Evolutionary conservation across 2,329 filamentous ascomycete genomes (phyloP).

Genomic region (Amylocarpus encephaloides): DNA sequence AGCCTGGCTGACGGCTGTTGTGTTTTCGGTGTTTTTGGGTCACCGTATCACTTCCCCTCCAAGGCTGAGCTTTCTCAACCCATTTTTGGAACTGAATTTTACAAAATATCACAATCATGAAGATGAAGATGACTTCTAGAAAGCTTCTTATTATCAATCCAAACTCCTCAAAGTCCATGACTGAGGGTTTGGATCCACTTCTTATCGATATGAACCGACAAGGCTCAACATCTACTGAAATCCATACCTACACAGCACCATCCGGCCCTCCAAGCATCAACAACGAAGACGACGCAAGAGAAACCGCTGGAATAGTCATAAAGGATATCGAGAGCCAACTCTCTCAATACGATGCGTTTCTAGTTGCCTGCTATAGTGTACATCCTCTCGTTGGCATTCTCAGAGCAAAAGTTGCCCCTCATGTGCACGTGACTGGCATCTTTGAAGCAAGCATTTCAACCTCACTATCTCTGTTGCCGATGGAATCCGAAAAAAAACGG

Average conservation of each 20-base stretch:
- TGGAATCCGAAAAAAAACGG: constrained; percentile 12
- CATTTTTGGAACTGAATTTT: constrained; percentile 12
- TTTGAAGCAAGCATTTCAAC: constrained; percentile 73
- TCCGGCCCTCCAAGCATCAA: constrained; percentile 69
- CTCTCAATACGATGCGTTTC: constrained; percentile 61
- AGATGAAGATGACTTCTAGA: constrained; percentile 26
- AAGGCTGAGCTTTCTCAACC: constrained; percentile 13
- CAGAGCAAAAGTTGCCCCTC: constrained; percentile 31
- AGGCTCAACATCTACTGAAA: constrained; percentile 31
- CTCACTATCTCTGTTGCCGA: constrained; percentile 34
- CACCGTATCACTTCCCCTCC: not conserved
- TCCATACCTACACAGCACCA: constrained; percentile 62
- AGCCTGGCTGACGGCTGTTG: not conserved
- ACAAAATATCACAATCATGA: constrained; percentile 1
- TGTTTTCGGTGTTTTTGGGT: not conserved
- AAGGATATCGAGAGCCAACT: constrained; percentile 43
- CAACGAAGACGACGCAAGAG: constrained; percentile 58
- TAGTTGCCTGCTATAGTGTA: constrained; percentile 83
- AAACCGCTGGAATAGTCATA: constrained; percentile 58
- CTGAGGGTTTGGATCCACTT: constrained; percentile 50
- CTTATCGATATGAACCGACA: constrained; percentile 36
- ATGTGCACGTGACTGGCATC: constrained; percentile 66
- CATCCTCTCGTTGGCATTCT: constrained; percentile 68
- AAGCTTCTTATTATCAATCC: constrained; percentile 70
- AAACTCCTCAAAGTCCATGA: constrained; percentile 71